Evolutionary conservation across 495 filamentous ascomycete genomes (phyloP).

Genomic region (Hyaloscypha finlandica): DNA sequence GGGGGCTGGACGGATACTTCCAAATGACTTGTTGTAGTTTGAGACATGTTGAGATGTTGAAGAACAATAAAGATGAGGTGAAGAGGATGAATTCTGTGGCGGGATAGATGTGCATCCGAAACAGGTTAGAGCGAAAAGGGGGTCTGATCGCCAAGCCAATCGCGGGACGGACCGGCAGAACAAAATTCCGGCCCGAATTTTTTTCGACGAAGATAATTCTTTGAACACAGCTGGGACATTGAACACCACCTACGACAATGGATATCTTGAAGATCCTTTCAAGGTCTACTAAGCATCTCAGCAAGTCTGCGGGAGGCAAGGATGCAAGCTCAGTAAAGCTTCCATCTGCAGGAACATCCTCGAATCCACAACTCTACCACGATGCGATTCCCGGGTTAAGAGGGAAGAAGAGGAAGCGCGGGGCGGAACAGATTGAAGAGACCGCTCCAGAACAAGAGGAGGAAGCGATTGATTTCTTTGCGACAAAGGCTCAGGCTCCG

Average conservation of each 20-base stretch:
- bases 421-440: constrained; percentile 31
- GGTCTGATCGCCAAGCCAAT: constrained; percentile 3
- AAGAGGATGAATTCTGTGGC: not conserved
- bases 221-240: not conserved
- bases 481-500: constrained; percentile 28
- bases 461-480: constrained; percentile 53
- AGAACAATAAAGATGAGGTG: not conserved
- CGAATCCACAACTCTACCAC: constrained; percentile 54
- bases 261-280: constrained; percentile 70
- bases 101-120: not conserved
- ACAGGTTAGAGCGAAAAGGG: not conserved
- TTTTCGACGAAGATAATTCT: constrained; percentile 4
- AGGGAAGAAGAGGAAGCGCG: constrained; percentile 53
- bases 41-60: constrained; percentile 8
- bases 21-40: constrained; percentile 18
- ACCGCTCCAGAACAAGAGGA: constrained; percentile 30
- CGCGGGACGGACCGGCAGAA: constrained; percentile 12
- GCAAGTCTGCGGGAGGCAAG: constrained; percentile 29
- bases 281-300: constrained; percentile 56
- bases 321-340: constrained; percentile 40
- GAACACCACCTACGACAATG: constrained; percentile 41
- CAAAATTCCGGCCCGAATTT: not conserved
- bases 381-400: constrained; percentile 39
- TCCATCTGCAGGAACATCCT: constrained; percentile 50
- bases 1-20: constrained; percentile 10